phyloP scores from a whole-genome alignment of 768 basidiomycete species.

The Krasilnikovozyma curviuscula region DNA sequence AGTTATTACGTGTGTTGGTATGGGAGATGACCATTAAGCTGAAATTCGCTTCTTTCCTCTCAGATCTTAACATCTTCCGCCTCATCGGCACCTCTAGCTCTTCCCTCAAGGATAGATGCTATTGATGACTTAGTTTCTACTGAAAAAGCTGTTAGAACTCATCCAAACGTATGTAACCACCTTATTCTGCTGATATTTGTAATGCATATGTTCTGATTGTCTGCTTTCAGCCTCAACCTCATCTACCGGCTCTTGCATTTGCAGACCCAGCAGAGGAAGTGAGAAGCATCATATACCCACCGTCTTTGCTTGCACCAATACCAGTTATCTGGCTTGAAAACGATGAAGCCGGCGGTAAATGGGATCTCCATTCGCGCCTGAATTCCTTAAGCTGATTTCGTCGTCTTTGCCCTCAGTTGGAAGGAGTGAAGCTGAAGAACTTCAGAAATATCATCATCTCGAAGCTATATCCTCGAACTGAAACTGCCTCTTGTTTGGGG shows the following conservation, averaged over 20 bases:
- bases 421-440: too few relatives aligned
- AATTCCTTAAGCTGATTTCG: too few relatives aligned
- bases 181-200: not conserved
- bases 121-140: not conserved
- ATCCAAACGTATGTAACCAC: constrained; percentile 1
- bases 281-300: not conserved
- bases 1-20: too few relatives aligned
- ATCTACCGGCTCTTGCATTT: not conserved
- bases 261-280: not conserved
- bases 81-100: too few relatives aligned
- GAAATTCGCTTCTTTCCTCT: too few relatives aligned
- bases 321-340: not conserved
- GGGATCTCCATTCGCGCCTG: not conserved
- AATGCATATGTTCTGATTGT: not conserved
- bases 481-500: too few relatives aligned
- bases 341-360: not conserved
- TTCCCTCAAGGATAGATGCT: too few relatives aligned
- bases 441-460: too few relatives aligned
- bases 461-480: too few relatives aligned
- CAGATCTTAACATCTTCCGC: too few relatives aligned
- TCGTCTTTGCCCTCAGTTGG: too few relatives aligned
- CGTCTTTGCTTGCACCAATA: not conserved
- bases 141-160: not conserved
- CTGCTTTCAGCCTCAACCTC: not conserved
- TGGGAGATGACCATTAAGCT: too few relatives aligned